Conservation (phyloP, 129 eudicot species). For the Chrysanthemum lavandulifolium region DNA sequence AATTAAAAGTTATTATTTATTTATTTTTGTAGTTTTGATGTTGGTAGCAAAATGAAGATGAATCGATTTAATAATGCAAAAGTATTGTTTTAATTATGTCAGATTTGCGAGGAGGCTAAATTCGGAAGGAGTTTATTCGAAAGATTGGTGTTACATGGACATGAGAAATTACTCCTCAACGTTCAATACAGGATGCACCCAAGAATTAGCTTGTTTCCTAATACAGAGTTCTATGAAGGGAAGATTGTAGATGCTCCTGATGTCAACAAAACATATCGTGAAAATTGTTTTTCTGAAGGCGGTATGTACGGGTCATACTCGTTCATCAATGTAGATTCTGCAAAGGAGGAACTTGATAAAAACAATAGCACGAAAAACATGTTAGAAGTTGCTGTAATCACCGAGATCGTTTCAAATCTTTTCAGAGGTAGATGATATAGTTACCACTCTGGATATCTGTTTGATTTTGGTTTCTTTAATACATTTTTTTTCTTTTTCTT, state of each 20-base stretch:
- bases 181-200: conserved; percentile 94
- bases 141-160: conserved; percentile 52
- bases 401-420: conserved; percentile 38
- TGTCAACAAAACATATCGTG: conserved; percentile 34
- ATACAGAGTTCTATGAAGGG: conserved; percentile 47
- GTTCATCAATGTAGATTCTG: conserved; percentile 46
- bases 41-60: neutral
- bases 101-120: conserved; percentile 54
- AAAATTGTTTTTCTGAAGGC: conserved; percentile 32
- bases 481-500: neutral
- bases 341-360: conserved; percentile 41
- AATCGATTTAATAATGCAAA: too few relatives aligned
- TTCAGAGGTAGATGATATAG: conserved; percentile 37
- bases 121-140: conserved; percentile 83
- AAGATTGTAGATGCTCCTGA: conserved; percentile 50
- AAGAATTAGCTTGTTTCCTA: conserved; percentile 70
- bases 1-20: too few relatives aligned
- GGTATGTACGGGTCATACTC: conserved; percentile 52
- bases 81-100: neutral
- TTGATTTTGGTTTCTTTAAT: neutral
- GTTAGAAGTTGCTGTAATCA: conserved; percentile 50
- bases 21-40: neutral
- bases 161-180: conserved; percentile 64
- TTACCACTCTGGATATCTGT: conserved; percentile 18
- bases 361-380: conserved; percentile 42